Evolutionary conservation across 805 yeast genomes (phyloP), one percentile per base, ranked within the genome.

Genomic region (Candida parachauliodes): DNA sequence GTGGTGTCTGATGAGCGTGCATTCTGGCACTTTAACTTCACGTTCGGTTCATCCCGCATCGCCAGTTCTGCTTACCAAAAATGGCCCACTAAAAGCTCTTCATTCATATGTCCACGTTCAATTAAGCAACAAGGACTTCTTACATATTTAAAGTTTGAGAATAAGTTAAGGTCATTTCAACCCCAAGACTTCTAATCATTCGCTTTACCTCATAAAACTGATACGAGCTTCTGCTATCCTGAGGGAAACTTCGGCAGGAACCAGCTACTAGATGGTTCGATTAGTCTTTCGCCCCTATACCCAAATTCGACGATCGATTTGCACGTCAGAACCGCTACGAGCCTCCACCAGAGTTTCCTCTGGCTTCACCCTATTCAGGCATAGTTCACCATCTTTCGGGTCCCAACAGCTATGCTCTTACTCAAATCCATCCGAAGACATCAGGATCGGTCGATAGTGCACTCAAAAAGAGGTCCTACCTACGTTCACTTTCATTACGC

Each of bases 1-100:
- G n/a, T n/a, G n/a, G n/a, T n/a, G n/a, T n/a, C n/a, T n/a, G n/a
- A n/a, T n/a, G n/a, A n/a, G n/a, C n/a, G n/a, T n/a, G n/a, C n/a
- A n/a, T n/a, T n/a, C 45, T 37, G 45, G 45, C 42, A 42, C 45
- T 42, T 42, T 37, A 43, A 39, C 45, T 42, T 41, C 69, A 60
- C 42, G 45, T 42, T 42, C 45, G 45, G 45, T 42, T 42, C 45
- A 42, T 42, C 42, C 45, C 42, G 45, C 45, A 39, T 62, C 68
- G 67, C 68, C 67, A 60, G 68, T 63, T 63, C 68, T 62, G 68
- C 68, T 59, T 62, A 62, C 68, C 68, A 62, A 60, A 62, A 60
- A 60, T 60, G 67, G 68, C 67, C 67, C 68, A 62, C 67, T 61
- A 61, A 57, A 60, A 60, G 65, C 65, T 62, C 65, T 57, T 59